Percentiles rank a stretch among this genome's conserved stretches.
phyloP scores from a whole-genome alignment of 2,329 filamentous ascomycete genomes.

The Exserohilum rostratum region DNA sequence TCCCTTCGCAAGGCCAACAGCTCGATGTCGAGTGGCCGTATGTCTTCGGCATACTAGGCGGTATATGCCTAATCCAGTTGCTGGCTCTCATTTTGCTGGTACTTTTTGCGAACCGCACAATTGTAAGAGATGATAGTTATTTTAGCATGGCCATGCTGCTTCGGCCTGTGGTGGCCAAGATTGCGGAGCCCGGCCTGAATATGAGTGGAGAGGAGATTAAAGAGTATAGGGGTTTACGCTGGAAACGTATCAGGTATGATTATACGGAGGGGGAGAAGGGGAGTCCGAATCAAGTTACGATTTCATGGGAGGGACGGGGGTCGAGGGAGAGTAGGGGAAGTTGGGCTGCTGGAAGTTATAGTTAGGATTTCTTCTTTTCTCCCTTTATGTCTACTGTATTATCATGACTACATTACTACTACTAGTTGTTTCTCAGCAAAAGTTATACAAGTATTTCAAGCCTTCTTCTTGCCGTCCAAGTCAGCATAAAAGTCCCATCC shows the following conservation, averaged over 20 bases:
- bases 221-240: slow-evolving; percentile 26
- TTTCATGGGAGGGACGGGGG: slow-evolving; percentile 36
- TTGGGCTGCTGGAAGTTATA: slow-evolving; percentile 37
- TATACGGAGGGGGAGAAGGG: slow-evolving; percentile 34
- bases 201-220: slow-evolving; percentile 42
- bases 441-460: no score
- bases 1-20: slow-evolving; percentile 31
- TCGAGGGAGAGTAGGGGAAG: slow-evolving; percentile 29
- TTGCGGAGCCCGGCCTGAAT: slow-evolving; percentile 29
- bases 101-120: slow-evolving; percentile 34
- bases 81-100: neutral
- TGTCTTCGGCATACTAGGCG: slow-evolving; percentile 12
- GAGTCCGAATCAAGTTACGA: slow-evolving; percentile 36
- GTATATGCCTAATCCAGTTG: slow-evolving; percentile 34
- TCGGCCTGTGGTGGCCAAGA: slow-evolving; percentile 32
- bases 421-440: no score
- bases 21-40: slow-evolving; percentile 41
- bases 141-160: slow-evolving; percentile 43
- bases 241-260: slow-evolving; percentile 40
- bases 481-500: slow-evolving; percentile 64
- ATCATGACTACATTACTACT: no score
- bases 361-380: slow-evolving; percentile 4
- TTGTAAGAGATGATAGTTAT: slow-evolving; percentile 42
- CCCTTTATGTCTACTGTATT: no score
- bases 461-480: slow-evolving; percentile 60